Percentiles rank a stretch among this genome's conserved stretches.
These are phyloP conservation scores for Penicillium angulare DNA, from an alignment of 495 filamentous ascomycete genomes.

Conservation along the genomic window DNA sequence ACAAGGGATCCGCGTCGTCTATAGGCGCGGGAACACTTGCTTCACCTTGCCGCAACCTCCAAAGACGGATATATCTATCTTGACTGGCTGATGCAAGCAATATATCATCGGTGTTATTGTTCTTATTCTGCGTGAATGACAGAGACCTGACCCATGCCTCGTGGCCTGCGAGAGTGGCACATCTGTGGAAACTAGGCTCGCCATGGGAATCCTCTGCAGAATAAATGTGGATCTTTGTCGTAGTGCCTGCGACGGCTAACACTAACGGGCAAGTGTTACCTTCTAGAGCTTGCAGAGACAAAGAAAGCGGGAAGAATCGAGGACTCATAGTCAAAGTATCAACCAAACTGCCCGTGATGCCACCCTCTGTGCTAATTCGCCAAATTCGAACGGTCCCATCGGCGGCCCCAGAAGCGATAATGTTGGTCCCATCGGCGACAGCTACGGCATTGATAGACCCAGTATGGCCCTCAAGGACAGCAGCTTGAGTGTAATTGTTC, in stretches of 20 bases:
- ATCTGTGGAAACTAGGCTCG: constrained; percentile 58
- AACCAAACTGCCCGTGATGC: constrained; percentile 44
- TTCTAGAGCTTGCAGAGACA: constrained; percentile 63
- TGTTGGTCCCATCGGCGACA: constrained; percentile 45
- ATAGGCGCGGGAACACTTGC: constrained; percentile 26
- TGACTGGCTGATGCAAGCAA: constrained; percentile 92
- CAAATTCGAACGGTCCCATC: constrained; percentile 84
- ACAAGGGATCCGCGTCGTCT: constrained; percentile 51
- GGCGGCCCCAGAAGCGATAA: constrained; percentile 72
- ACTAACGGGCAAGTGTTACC: constrained; percentile 50
- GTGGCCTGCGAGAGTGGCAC: constrained; percentile 81
- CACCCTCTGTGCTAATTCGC: constrained; percentile 50
- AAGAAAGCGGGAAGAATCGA: constrained; percentile 73
- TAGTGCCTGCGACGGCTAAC: constrained; percentile 83
- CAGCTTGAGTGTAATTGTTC: constrained; percentile 40
- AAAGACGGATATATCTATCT: constrained; percentile 95
- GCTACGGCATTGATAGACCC: constrained; percentile 79
- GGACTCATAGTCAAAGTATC: constrained; percentile 74
- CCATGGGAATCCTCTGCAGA: constrained; percentile 44
- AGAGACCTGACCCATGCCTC: constrained; percentile 93
- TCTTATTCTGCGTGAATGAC: constrained; percentile 66
- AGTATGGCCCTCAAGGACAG: constrained; percentile 60
- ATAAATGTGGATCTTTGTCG: constrained; percentile 73
- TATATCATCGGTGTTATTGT: constrained; percentile 59
- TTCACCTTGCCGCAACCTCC: constrained; percentile 75